A percentile compares a stretch with the other conserved stretches of the same genome.
These are phyloP conservation scores for Filobasidium floriforme DNA, from an alignment of 768 basidiomycete species.

Conservation along the genomic window DNA sequence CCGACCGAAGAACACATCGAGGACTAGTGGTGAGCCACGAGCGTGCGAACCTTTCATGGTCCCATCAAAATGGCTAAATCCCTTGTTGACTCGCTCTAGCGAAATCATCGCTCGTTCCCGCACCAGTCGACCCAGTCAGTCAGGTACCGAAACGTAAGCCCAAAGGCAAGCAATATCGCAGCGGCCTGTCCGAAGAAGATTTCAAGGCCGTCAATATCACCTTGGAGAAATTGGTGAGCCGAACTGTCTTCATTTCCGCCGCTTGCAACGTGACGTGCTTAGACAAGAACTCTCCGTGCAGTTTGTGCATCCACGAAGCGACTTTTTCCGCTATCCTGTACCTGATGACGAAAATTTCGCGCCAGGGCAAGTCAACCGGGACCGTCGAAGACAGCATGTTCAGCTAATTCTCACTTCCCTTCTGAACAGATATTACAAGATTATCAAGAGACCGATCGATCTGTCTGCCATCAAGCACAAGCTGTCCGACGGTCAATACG, in stretches of 20 bases:
- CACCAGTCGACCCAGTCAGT: constrained; percentile 11
- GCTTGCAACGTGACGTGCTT: neutral
- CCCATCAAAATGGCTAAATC: neutral
- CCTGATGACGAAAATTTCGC: constrained; percentile 18
- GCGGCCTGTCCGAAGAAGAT: constrained; percentile 71
- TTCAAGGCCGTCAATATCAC: constrained; percentile 66
- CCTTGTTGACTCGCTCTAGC: constrained; percentile 24
- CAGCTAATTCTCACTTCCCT: neutral
- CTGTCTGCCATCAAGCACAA: constrained; percentile 80
- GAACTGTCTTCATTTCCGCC: no score
- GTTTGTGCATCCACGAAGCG: neutral
- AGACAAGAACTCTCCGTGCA: neutral
- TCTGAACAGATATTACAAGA: constrained; percentile 66
- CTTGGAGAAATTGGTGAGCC: constrained; percentile 61
- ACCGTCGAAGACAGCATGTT: constrained; percentile 17
- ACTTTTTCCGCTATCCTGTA: constrained; percentile 16
- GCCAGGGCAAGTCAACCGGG: constrained; percentile 23
- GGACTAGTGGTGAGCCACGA: constrained; percentile 12
- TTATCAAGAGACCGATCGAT: constrained; percentile 92
- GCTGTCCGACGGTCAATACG: constrained; percentile 76
- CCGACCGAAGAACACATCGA: constrained; percentile 1
- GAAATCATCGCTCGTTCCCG: constrained; percentile 20
- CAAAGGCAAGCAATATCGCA: constrained; percentile 58
- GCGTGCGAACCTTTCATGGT: neutral
- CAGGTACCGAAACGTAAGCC: constrained; percentile 51